Evolutionary conservation across 306 rosid species (phyloP).

Genomic region (Canavalia gladiata): DNA sequence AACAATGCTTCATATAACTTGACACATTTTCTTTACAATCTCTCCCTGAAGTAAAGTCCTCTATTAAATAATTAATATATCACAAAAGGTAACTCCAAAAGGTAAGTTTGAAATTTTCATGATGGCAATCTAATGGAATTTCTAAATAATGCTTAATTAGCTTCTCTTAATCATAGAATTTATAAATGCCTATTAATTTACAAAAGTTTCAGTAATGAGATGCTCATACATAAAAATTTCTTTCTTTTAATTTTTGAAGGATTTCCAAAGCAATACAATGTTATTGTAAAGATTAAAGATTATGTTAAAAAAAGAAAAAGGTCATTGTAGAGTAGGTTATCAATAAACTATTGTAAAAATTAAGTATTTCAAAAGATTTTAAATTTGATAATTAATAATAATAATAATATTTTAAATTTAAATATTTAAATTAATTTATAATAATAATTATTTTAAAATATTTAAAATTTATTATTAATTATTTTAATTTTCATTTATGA

Average conservation of each 20-base stretch:
- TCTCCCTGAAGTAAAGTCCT: neutral
- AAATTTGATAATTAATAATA: no score
- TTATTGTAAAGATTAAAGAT: neutral
- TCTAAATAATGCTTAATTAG: neutral
- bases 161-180: neutral
- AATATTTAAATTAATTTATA: no score
- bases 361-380: no score
- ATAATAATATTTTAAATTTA: no score
- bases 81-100: neutral
- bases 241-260: constrained; percentile 7
- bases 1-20: neutral
- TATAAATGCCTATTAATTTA: neutral
- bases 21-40: neutral
- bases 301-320: neutral
- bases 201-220: neutral
- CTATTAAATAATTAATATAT: neutral
- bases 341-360: neutral
- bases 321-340: neutral
- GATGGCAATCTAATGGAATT: neutral
- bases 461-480: no score
- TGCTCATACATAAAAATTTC: neutral
- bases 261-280: neutral
- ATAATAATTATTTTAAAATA: no score
- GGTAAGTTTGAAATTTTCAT: neutral
- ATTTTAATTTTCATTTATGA: no score